Conservation (phyloP, 352 stramenopile genomes). For the Phytophthora fragariaefolia region DNA sequence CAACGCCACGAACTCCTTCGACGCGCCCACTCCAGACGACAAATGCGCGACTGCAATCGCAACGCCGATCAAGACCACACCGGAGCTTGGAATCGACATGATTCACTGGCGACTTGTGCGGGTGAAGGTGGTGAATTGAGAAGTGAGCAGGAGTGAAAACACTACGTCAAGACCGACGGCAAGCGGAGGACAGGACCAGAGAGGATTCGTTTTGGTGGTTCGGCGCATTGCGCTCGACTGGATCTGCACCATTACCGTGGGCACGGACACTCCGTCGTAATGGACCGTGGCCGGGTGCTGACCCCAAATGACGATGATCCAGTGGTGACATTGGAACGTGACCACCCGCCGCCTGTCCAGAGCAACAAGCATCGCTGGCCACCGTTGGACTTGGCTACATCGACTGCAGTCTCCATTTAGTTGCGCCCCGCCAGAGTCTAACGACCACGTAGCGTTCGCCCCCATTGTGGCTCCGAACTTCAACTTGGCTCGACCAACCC, state of each 20-base stretch:
- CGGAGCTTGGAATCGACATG: slow-evolving; percentile 9
- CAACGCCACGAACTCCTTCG: slow-evolving; percentile 29
- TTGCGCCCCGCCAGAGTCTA: neutral
- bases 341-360: neutral
- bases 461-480: too few relatives aligned
- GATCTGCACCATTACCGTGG: too few relatives aligned
- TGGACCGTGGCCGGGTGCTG: slow-evolving; percentile 6
- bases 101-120: neutral
- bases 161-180: neutral
- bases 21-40: neutral
- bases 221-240: neutral
- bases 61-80: neutral
- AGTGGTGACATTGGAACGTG: neutral
- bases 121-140: slow-evolving; percentile 11
- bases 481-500: neutral
- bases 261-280: neutral
- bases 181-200: neutral
- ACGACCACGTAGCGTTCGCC: too few relatives aligned
- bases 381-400: slow-evolving; percentile 17
- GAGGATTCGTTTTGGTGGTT: slow-evolving; percentile 21
- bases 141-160: slow-evolving; percentile 9
- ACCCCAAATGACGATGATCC: slow-evolving; percentile 10
- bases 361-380: slow-evolving; percentile 13
- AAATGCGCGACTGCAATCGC: neutral
- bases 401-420: neutral